Percentiles rank a stretch among this genome's conserved stretches.
Evolutionary conservation across 768 basidiomycete species (phyloP).

Genomic region (Hygrophoropsis aurantiaca): DNA sequence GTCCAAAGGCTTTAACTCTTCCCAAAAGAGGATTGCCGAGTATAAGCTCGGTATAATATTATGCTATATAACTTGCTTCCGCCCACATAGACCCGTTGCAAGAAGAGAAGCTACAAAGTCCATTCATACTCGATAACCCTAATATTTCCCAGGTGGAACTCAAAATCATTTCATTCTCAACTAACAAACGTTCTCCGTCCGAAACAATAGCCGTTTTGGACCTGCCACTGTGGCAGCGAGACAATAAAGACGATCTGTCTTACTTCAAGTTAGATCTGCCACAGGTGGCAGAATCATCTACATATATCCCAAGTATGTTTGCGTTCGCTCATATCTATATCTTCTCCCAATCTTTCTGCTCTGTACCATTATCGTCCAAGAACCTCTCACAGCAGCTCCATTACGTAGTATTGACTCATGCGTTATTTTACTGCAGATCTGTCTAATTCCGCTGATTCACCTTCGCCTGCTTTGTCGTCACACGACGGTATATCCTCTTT

Average conservation of each 20-base stretch:
- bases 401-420: conserved; percentile 1
- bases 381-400: background rate
- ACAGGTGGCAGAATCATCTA: conserved; percentile 10
- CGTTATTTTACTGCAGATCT: conserved; percentile 12
- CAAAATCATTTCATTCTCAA: conserved; percentile 9
- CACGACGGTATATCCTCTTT: conserved; percentile 30
- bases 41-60: background rate
- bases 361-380: background rate
- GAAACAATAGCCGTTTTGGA: conserved; percentile 12
- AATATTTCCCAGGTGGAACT: background rate
- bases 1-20: conserved; percentile 17
- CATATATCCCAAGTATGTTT: conserved; percentile 9
- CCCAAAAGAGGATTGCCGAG: conserved; percentile 4
- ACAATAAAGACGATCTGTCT: conserved; percentile 13
- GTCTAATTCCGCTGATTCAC: conserved; percentile 16
- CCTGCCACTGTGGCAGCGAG: conserved; percentile 6
- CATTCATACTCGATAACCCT: background rate
- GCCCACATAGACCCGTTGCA: conserved; percentile 2
- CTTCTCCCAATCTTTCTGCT: background rate
- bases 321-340: background rate
- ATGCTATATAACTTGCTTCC: background rate
- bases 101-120: no score
- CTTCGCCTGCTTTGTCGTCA: conserved; percentile 31
- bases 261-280: conserved; percentile 3
- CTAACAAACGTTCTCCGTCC: background rate